A percentile compares a stretch with the other conserved stretches of the same genome.
These are phyloP conservation scores for Boletus huronensis DNA, from an alignment of 768 basidiomycete genomes.

Conservation along the genomic window DNA sequence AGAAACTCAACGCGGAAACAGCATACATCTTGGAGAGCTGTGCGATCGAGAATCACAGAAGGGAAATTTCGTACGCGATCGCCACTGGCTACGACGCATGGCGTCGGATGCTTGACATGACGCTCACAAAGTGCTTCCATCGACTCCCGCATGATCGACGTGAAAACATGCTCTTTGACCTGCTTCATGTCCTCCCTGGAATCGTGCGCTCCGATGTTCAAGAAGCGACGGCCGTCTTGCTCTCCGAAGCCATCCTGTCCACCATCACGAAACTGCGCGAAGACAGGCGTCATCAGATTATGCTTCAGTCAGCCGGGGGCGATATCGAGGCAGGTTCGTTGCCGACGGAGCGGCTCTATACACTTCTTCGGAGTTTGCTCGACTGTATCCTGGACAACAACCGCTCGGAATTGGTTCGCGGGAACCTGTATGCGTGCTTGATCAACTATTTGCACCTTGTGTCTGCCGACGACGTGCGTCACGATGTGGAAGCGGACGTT, in stretches of 20 bases:
- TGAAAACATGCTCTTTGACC: conserved; percentile 87
- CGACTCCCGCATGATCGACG: conserved; percentile 77
- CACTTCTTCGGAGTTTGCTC: conserved; percentile 69
- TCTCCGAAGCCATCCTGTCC: conserved; percentile 80
- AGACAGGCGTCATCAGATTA: conserved; percentile 66
- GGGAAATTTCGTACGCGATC: conserved; percentile 71
- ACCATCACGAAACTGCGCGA: conserved; percentile 87
- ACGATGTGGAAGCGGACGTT: conserved; percentile 11
- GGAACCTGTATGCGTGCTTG: conserved; percentile 90
- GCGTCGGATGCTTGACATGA: conserved; percentile 80
- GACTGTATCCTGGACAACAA: conserved; percentile 75
- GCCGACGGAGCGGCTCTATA: conserved; percentile 75
- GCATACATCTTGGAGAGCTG: conserved; percentile 79
- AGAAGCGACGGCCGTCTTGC: conserved; percentile 71
- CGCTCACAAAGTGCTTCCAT: conserved; percentile 82
- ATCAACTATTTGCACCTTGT: conserved; percentile 86
- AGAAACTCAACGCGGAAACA: conserved; percentile 67
- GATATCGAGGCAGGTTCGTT: conserved; percentile 63
- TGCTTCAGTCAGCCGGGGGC: conserved; percentile 62
- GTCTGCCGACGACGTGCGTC: conserved; percentile 19
- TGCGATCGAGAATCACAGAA: conserved; percentile 82
- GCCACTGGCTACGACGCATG: conserved; percentile 76
- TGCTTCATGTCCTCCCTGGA: conserved; percentile 79
- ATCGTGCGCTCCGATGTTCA: conserved; percentile 63
- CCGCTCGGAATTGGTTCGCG: conserved; percentile 81